These are phyloP conservation scores for Tilletia indica DNA, from an alignment of 1,284 basidiomycete species.

Conservation along the genomic window DNA sequence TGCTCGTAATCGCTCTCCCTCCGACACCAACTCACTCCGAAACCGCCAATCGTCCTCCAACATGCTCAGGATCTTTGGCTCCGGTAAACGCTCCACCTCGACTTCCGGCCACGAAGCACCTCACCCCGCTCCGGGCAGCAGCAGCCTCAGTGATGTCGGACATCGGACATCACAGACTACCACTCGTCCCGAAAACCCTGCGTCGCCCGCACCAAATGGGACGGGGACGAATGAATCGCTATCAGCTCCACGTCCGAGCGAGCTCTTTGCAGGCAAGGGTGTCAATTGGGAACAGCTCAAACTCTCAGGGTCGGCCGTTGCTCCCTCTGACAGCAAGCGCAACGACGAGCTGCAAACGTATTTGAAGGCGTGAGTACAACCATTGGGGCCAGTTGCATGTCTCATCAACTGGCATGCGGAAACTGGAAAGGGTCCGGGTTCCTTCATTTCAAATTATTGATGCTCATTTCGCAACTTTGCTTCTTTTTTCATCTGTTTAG, in stretches of 20 bases:
- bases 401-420: background rate
- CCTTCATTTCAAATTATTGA: background rate
- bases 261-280: constrained; percentile 46
- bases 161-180: constrained; percentile 1
- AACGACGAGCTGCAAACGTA: constrained; percentile 40
- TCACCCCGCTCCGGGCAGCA: background rate
- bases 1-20: constrained; percentile 19
- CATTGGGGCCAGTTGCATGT: background rate
- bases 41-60: constrained; percentile 30
- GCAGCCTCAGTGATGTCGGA: constrained; percentile 8
- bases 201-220: background rate
- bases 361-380: constrained; percentile 31
- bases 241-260: constrained; percentile 34
- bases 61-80: constrained; percentile 40
- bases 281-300: constrained; percentile 44
- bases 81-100: constrained; percentile 21
- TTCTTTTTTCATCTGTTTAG: background rate
- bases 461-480: background rate
- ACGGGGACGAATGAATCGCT: background rate
- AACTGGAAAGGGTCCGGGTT: background rate
- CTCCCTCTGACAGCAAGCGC: constrained; percentile 22
- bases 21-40: constrained; percentile 30
- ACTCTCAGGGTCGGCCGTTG: constrained; percentile 32
- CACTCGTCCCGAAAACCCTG: background rate
- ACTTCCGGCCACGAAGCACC: background rate